phyloP scores from a whole-genome alignment of 2,329 filamentous ascomycete species.

The Didymella sp. region DNA sequence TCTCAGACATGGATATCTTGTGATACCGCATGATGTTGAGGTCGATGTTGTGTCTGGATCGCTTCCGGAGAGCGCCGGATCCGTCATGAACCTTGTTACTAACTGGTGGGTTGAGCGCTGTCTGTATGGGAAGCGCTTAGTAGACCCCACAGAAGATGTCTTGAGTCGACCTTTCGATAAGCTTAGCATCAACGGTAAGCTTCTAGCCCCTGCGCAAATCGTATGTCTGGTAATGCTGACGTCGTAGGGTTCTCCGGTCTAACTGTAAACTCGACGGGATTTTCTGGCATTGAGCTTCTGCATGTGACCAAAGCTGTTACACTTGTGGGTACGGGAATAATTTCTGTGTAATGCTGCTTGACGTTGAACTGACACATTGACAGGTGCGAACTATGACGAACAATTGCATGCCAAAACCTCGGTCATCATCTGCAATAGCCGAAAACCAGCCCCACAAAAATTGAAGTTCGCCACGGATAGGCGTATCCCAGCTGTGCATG shows the following conservation, averaged over 20 bases:
- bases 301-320: slow-evolving; percentile 80
- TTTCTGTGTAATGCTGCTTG: neutral
- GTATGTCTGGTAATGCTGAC: slow-evolving; percentile 26
- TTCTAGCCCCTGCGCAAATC: slow-evolving; percentile 10
- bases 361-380: slow-evolving; percentile 25
- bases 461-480: slow-evolving; percentile 76
- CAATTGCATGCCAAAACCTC: slow-evolving; percentile 74
- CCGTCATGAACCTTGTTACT: slow-evolving; percentile 63
- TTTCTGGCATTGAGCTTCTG: slow-evolving; percentile 81
- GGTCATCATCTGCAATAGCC: slow-evolving; percentile 74
- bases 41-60: slow-evolving; percentile 39
- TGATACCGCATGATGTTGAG: slow-evolving; percentile 56
- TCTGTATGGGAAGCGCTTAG: slow-evolving; percentile 75
- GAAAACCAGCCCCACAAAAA: slow-evolving; percentile 71
- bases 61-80: slow-evolving; percentile 47
- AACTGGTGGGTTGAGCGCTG: slow-evolving; percentile 95
- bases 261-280: slow-evolving; percentile 80
- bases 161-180: slow-evolving; percentile 77
- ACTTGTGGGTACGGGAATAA: slow-evolving; percentile 65
- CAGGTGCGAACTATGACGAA: slow-evolving; percentile 80
- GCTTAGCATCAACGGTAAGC: slow-evolving; percentile 67
- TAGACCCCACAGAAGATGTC: slow-evolving; percentile 72
- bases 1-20: slow-evolving; percentile 45
- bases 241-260: slow-evolving; percentile 68
- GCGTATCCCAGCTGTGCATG: slow-evolving; percentile 79